phyloP scores from a whole-genome alignment of 2,329 filamentous ascomycete genomes.

The Achaetomium macrosporum region DNA sequence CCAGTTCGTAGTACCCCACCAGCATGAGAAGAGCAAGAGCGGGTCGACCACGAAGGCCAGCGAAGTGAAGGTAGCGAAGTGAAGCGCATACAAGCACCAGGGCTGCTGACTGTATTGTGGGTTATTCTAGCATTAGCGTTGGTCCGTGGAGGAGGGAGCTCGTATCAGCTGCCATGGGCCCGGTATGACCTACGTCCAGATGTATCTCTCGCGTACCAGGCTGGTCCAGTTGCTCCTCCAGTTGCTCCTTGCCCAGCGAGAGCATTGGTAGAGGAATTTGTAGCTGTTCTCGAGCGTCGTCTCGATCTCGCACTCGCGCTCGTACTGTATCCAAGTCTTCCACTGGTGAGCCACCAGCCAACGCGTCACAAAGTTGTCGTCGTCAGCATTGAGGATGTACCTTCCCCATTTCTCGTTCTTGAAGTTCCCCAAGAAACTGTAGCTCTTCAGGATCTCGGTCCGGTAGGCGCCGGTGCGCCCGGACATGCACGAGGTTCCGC shows the following conservation, averaged over 20 bases:
- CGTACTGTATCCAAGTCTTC: conserved; percentile 95
- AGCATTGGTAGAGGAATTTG: conserved; percentile 89
- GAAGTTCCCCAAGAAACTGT: conserved; percentile 81
- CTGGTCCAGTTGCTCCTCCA: conserved; percentile 96
- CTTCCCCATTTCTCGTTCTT: conserved; percentile 85
- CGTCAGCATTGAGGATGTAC: conserved; percentile 89
- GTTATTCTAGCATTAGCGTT: conserved; percentile 11
- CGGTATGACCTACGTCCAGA: conserved; percentile 68
- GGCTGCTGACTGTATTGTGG: conserved; percentile 63
- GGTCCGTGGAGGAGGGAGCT: not conserved
- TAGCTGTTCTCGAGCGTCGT: conserved; percentile 85
- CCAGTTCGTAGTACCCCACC: conserved; percentile 62
- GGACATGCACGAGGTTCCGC: conserved; percentile 94
- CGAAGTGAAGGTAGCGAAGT: conserved; percentile 87
- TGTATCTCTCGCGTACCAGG: conserved; percentile 73
- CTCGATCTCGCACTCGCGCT: conserved; percentile 82
- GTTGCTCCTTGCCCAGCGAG: conserved; percentile 93
- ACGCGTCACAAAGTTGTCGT: conserved; percentile 96
- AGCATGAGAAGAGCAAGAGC: conserved; percentile 62
- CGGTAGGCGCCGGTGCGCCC: conserved; percentile 90
- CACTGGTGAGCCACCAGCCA: conserved; percentile 90
- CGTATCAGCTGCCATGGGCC: not conserved
- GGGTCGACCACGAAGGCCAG: conserved; percentile 76
- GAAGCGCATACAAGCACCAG: conserved; percentile 90
- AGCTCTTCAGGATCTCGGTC: conserved; percentile 77